These are phyloP conservation scores for Leccinum obscurum DNA, from an alignment of 768 basidiomycete species.

Conservation along the genomic window DNA sequence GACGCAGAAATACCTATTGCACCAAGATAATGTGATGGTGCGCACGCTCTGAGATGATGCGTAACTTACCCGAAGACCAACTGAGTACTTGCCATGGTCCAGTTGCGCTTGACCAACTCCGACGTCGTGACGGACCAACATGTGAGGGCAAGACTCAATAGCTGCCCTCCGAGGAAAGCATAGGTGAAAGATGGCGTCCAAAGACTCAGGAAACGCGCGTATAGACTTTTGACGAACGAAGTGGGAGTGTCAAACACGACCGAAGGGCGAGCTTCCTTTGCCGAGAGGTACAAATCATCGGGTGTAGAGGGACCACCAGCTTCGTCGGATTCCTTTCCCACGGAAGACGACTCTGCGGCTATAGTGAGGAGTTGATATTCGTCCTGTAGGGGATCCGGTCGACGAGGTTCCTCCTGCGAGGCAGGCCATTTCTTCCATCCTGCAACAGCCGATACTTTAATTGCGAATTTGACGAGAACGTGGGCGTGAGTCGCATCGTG, in stretches of 20 bases:
- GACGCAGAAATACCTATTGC: constrained; percentile 65
- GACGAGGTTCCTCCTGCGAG: not conserved
- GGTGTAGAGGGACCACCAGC: not conserved
- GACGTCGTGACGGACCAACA: constrained; percentile 64
- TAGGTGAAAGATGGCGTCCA: constrained; percentile 31
- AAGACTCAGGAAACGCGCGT: constrained; percentile 24
- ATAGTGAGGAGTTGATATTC: constrained; percentile 26
- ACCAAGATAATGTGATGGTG: not conserved
- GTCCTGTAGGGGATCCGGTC: constrained; percentile 15
- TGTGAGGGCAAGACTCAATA: constrained; percentile 25
- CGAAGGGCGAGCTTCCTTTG: constrained; percentile 13
- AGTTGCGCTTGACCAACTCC: constrained; percentile 63
- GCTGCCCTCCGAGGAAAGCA: constrained; percentile 29
- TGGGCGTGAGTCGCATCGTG: not conserved
- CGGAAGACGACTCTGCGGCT: constrained; percentile 6
- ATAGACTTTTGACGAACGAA: constrained; percentile 18
- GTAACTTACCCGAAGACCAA: constrained; percentile 70
- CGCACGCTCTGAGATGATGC: not conserved
- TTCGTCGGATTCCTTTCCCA: constrained; percentile 13
- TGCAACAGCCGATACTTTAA: constrained; percentile 9
- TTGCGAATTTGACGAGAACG: not conserved
- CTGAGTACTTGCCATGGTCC: constrained; percentile 77
- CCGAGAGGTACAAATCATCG: not conserved
- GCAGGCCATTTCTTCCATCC: constrained; percentile 22
- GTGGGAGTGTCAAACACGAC: constrained; percentile 23